These are phyloP conservation scores for Russula griseocarnosa DNA, from an alignment of 768 basidiomycete genomes.

Conservation along the genomic window DNA sequence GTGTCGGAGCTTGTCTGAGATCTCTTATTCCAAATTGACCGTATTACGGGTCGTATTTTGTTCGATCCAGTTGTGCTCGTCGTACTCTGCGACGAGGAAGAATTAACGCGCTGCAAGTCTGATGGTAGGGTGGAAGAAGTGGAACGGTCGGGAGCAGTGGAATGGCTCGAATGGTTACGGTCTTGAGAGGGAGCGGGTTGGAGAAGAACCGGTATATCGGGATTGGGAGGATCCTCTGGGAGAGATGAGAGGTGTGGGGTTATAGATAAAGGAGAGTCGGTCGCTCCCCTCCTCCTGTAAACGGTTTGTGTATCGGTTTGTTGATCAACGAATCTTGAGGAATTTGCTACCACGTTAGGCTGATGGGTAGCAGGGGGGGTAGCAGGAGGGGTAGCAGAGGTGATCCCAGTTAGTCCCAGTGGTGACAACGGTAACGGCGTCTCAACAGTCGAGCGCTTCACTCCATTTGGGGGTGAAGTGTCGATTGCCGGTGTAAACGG, in stretches of 20 bases:
- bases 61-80: neutral
- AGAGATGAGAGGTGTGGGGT: slow-evolving; percentile 7
- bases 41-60: too few relatives aligned
- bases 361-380: neutral
- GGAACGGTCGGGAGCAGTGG: neutral
- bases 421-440: neutral
- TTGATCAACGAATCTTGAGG: neutral
- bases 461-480: neutral
- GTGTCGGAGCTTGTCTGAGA: neutral
- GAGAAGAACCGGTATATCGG: neutral
- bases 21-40: neutral
- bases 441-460: neutral
- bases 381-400: neutral
- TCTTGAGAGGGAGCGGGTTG: neutral
- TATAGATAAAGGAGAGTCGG: neutral
- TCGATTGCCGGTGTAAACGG: neutral
- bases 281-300: neutral
- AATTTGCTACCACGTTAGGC: neutral
- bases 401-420: neutral
- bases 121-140: neutral
- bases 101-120: neutral
- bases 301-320: neutral
- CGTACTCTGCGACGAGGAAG: slow-evolving; percentile 1
- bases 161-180: neutral
- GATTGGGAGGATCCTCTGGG: neutral